phyloP scores from a whole-genome alignment of 495 filamentous ascomycete genomes.

The Collariella sp. region DNA sequence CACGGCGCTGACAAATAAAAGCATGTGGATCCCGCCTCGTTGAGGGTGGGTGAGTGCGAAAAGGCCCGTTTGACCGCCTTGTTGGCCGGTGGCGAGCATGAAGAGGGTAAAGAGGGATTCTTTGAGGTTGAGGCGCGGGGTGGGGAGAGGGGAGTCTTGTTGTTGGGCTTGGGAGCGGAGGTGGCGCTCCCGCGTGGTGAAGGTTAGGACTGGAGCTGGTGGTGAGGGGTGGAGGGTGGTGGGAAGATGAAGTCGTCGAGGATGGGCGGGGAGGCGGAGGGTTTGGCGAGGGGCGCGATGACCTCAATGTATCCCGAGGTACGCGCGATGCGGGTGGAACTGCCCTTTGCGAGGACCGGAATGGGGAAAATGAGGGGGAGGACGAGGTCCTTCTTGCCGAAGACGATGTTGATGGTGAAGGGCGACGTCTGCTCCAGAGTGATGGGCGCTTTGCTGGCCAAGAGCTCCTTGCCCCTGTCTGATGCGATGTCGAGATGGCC shows the following conservation, averaged over 20 bases:
- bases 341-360: constrained; percentile 29
- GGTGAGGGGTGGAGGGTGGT: constrained; percentile 33
- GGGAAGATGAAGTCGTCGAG: constrained; percentile 30
- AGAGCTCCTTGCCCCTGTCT: constrained; percentile 18
- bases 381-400: constrained; percentile 16
- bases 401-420: constrained; percentile 27
- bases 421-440: constrained; percentile 25
- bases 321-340: constrained; percentile 38
- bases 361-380: constrained; percentile 32
- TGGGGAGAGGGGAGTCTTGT: not conserved
- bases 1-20: constrained; percentile 36
- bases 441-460: constrained; percentile 26
- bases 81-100: constrained; percentile 35
- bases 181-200: constrained; percentile 34
- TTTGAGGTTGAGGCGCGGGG: constrained; percentile 38
- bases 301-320: constrained; percentile 41
- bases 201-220: constrained; percentile 30
- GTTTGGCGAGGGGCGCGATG: constrained; percentile 28
- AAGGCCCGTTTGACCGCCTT: constrained; percentile 27
- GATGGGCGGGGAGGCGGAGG: not conserved
- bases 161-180: constrained; percentile 19
- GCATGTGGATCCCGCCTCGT: constrained; percentile 27
- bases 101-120: constrained; percentile 41
- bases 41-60: constrained; percentile 30
- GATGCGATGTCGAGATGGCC: constrained; percentile 24